Evolutionary conservation across 2,329 filamentous ascomycete genomes (phyloP).

Genomic region (Penicillium sp.): DNA sequence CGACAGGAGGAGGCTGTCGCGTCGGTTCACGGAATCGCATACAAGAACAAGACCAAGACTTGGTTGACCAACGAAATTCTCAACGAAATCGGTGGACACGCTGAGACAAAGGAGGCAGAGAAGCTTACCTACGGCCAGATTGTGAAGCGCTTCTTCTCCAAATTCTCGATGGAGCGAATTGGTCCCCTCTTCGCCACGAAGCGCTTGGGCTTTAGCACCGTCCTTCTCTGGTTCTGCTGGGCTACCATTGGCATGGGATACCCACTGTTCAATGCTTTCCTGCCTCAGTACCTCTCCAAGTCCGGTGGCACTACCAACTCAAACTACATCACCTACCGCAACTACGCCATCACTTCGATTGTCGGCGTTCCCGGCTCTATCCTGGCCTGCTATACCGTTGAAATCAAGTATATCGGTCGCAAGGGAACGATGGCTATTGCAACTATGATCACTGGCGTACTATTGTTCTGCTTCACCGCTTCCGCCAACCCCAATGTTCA

Average conservation of each 20-base stretch:
- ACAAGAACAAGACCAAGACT: conserved; percentile 67
- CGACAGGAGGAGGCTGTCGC: conserved; percentile 77
- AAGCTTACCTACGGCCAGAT: conserved; percentile 52
- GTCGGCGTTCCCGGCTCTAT: conserved; percentile 76
- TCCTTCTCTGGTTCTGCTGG: conserved; percentile 78
- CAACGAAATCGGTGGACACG: conserved; percentile 55
- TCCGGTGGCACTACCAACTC: conserved; percentile 59
- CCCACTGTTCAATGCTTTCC: conserved; percentile 84
- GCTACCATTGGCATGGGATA: conserved; percentile 83
- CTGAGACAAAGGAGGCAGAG: conserved; percentile 44
- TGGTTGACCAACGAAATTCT: conserved; percentile 75
- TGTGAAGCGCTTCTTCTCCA: conserved; percentile 62
- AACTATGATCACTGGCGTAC: conserved; percentile 56
- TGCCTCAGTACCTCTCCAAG: conserved; percentile 78
- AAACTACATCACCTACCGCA: conserved; percentile 64
- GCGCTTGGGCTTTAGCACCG: conserved; percentile 53
- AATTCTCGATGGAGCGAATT: conserved; percentile 69
- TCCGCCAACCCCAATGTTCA: conserved; percentile 53
- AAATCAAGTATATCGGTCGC: conserved; percentile 65
- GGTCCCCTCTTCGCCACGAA: conserved; percentile 61
- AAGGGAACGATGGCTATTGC: conserved; percentile 61
- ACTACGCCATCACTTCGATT: conserved; percentile 79
- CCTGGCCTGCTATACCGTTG: conserved; percentile 73
- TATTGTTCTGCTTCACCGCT: conserved; percentile 60
- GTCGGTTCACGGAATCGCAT: conserved; percentile 76